Evolutionary conservation across 345 rosid genomes (phyloP).

Genomic region (Gossypium raimondii): DNA sequence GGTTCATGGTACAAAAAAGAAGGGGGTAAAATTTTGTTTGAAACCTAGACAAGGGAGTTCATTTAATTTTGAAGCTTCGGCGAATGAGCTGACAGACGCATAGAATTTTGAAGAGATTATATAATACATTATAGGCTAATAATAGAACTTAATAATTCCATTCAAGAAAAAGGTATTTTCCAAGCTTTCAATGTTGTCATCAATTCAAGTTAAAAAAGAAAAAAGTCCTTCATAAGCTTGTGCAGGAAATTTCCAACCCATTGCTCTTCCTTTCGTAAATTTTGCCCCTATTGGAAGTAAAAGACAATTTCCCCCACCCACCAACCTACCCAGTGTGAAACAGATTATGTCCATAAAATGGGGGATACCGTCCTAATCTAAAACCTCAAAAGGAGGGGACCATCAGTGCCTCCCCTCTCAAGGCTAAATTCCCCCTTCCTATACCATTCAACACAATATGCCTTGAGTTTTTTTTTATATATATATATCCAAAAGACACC

Average conservation of each 20-base stretch:
- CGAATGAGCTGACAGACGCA: neutral
- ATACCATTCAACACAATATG: neutral
- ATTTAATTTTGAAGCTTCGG: neutral
- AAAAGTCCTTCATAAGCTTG: too few relatives aligned
- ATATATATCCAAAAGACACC: too few relatives aligned
- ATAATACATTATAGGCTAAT: too few relatives aligned
- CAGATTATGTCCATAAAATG: neutral
- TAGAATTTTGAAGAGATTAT: too few relatives aligned
- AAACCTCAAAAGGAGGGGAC: neutral
- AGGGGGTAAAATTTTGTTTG: too few relatives aligned
- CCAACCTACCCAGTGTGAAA: neutral
- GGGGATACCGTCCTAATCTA: neutral
- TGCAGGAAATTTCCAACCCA: too few relatives aligned
- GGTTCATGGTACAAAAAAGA: neutral
- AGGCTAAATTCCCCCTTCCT: too few relatives aligned
- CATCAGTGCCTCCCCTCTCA: neutral
- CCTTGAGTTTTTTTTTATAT: neutral
- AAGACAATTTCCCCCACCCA: neutral
- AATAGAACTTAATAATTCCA: too few relatives aligned
- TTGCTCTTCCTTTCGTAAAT: too few relatives aligned
- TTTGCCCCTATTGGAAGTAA: slow-evolving; percentile 10
- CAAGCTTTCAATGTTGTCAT: neutral
- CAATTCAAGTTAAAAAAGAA: neutral
- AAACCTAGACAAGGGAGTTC: neutral
- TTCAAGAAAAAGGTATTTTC: neutral